A percentile compares a stretch with the other conserved stretches of the same genome.
Evolutionary conservation across 208 protist genomes (phyloP).

Genomic region (Leishmania martiniquensis): DNA sequence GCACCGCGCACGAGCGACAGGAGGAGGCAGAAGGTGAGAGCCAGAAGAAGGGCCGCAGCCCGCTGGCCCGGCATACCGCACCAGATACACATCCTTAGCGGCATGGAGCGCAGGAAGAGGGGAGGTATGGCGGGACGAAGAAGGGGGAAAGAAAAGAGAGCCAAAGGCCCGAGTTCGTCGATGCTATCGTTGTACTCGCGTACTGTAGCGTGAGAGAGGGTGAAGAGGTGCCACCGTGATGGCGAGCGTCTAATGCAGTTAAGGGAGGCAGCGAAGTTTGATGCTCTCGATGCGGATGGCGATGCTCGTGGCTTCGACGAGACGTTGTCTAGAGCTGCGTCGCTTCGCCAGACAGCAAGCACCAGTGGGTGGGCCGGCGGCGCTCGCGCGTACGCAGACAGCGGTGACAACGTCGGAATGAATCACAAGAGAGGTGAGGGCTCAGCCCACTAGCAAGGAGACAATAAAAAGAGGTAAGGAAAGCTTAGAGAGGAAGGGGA

Average conservation of each 20-base stretch:
- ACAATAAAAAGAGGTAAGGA: no score
- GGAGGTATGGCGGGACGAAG: no score
- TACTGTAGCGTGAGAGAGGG: background rate
- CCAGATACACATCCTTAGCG: background rate
- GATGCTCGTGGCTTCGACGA: background rate
- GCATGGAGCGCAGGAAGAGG: background rate
- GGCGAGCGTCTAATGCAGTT: background rate
- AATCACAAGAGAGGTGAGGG: background rate
- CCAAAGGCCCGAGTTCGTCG: background rate
- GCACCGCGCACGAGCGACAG: background rate
- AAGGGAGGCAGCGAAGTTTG: background rate
- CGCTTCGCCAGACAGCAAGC: background rate
- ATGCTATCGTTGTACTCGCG: background rate
- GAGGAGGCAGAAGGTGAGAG: background rate
- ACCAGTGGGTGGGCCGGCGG: background rate
- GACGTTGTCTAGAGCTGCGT: background rate
- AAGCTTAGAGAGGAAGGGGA: no score
- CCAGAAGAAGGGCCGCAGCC: background rate
- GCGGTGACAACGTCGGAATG: background rate
- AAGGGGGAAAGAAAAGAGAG: background rate
- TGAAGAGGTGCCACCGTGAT: background rate
- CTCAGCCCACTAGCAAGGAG: background rate
- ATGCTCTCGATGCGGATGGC: background rate
- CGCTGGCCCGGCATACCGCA: background rate
- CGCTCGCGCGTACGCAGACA: background rate